Evolutionary conservation across 768 basidiomycete genomes (phyloP), one percentile per base, ranked within the genome.

Genomic region (Suillus paluster): DNA sequence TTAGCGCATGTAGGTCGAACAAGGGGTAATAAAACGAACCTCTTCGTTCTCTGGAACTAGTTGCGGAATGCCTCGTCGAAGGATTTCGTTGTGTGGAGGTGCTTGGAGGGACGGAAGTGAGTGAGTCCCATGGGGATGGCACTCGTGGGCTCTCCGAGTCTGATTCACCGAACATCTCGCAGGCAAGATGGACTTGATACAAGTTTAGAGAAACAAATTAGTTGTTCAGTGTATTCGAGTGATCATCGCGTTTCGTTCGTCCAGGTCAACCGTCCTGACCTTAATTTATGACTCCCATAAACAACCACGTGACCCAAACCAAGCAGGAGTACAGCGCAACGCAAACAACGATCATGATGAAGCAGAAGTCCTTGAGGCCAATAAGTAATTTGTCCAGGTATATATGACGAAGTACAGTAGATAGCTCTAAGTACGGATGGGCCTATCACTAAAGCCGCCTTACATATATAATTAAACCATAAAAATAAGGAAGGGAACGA

Each of bases 161-260:
- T 59, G 84, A 85, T 82, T 94, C 93, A 52, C 91, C 90, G 69
- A 93, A 93, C 91, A 94, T 93, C 48, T n/a, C n/a, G n/a, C n/a
- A n/a, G n/a, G n/a, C 3, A 55, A 25, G 4, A 38, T 25, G 38
- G 23, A 36, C 15, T 17, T 10, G 15, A 12, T 23, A 19, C 5
- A 44, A n/a, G 17, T 39, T 39, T 25, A 17, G 1, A 55, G 23
- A 38, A 53, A n/a, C 7, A 21, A 12, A 23, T 54, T 8, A 38
- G 62, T 65, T 55, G 44, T 61, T 64, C 63, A 60, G 21, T 55
- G 78, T 86, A 87, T 86, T 83, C 84, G 86, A 77, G 83, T 76
- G 66, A 83, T 80, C 85, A 86, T 86, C 42, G 74, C 75, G 64
- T 45, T 49, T 23, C 52, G 58, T 45, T 12, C 12, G 33, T 48